A percentile compares a stretch with the other conserved stretches of the same genome.
phyloP scores from a whole-genome alignment of 179 eudicot genomes.

The Silene noctiflora region DNA sequence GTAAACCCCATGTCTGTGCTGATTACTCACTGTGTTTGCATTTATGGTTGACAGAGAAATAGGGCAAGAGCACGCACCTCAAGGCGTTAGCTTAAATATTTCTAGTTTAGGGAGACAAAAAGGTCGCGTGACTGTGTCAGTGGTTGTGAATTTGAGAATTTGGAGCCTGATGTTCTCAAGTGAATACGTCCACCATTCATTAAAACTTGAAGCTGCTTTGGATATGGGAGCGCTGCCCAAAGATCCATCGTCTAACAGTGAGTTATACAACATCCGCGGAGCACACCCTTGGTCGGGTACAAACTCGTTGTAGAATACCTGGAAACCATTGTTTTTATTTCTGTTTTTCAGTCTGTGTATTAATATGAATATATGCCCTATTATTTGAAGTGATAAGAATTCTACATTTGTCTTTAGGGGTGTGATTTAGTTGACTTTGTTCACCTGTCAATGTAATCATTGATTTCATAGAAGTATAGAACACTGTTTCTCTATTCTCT shows the following conservation, averaged over 20 bases:
- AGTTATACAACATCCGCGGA: background rate
- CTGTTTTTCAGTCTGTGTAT: slow-evolving; percentile 16
- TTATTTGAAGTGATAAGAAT: background rate
- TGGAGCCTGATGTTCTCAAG: slow-evolving; percentile 10
- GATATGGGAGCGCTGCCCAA: background rate
- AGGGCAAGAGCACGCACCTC: slow-evolving; percentile 26
- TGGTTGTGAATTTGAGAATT: background rate
- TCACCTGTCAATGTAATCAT: background rate
- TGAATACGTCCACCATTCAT: slow-evolving; percentile 5
- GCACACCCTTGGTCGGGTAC: slow-evolving; percentile 7
- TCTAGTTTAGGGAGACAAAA: slow-evolving; percentile 14
- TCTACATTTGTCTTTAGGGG: slow-evolving; percentile 16
- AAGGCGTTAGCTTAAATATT: slow-evolving; percentile 19
- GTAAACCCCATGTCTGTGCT: background rate
- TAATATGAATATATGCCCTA: slow-evolving; percentile 8
- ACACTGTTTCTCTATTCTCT: background rate
- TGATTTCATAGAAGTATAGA: background rate
- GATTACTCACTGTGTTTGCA: background rate
- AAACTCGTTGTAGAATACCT: slow-evolving; percentile 10
- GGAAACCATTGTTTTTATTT: background rate
- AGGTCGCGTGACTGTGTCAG: background rate
- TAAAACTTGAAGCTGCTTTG: slow-evolving; percentile 12
- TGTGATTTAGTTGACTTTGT: background rate
- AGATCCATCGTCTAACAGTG: background rate
- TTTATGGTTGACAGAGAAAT: slow-evolving; percentile 27